Percentiles rank a stretch among this genome's conserved stretches.
Evolutionary conservation across 371 early-diverging fungal species (phyloP).

Genomic region (Synchytrium microbalum): DNA sequence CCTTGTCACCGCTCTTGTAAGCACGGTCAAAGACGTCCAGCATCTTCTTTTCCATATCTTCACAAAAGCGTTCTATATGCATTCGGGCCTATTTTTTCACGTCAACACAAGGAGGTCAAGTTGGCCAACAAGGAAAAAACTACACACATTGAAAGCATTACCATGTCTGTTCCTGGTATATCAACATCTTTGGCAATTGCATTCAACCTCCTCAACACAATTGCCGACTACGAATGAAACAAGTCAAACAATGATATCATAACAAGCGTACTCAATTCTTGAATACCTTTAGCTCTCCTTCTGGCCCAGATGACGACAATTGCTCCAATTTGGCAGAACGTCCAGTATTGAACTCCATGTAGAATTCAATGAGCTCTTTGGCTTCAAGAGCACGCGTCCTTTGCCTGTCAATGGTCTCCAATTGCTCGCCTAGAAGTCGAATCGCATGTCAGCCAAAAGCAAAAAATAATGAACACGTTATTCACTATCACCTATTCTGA

Average conservation of each 20-base stretch:
- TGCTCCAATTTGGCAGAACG: slow-evolving; percentile 63
- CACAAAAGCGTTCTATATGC: slow-evolving; percentile 86
- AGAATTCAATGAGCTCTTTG: slow-evolving; percentile 82
- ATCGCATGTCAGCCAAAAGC: background rate
- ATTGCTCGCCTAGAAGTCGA: slow-evolving; percentile 62
- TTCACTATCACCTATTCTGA: slow-evolving; percentile 65
- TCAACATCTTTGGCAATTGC: slow-evolving; percentile 85
- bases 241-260: background rate
- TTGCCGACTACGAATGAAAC: slow-evolving; percentile 56
- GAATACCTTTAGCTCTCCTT: slow-evolving; percentile 74
- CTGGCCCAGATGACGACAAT: slow-evolving; percentile 62
- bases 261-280: background rate
- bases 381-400: slow-evolving; percentile 78
- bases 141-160: slow-evolving; percentile 21
- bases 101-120: background rate
- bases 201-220: slow-evolving; percentile 74
- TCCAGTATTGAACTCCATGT: slow-evolving; percentile 78
- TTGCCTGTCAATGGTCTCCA: slow-evolving; percentile 90
- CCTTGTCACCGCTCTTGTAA: slow-evolving; percentile 55
- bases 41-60: slow-evolving; percentile 81
- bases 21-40: slow-evolving; percentile 81
- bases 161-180: slow-evolving; percentile 63
- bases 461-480: background rate
- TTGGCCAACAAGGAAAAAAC: background rate
- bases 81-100: slow-evolving; percentile 50